Evolutionary conservation across 2,329 filamentous ascomycete species (phyloP).

Genomic region (Phyllosticta ampelicida): DNA sequence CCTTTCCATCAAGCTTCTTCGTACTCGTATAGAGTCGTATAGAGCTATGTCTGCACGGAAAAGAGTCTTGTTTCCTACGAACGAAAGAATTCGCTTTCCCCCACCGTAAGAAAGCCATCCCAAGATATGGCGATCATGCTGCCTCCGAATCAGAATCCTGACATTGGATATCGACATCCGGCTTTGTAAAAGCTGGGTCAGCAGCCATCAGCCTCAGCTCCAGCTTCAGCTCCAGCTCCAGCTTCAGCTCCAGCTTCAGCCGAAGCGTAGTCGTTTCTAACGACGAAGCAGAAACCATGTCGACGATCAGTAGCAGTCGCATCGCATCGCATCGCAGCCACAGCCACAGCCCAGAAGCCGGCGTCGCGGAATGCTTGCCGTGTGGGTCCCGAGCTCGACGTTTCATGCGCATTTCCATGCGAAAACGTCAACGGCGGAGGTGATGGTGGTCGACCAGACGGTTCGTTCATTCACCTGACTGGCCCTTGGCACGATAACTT

Average conservation of each 20-base stretch:
- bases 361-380: neutral
- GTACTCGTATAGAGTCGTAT: neutral
- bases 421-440: neutral
- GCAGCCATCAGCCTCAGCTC: neutral
- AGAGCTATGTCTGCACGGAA: neutral
- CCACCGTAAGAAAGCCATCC: neutral
- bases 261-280: too few relatives aligned
- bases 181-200: neutral
- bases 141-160: neutral
- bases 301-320: neutral
- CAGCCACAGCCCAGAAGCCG: neutral
- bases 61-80: neutral
- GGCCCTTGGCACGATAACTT: neutral
- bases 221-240: neutral
- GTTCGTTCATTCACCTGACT: neutral
- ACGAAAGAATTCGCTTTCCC: neutral
- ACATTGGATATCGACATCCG: neutral
- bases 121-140: neutral
- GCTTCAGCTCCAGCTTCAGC: neutral
- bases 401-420: neutral
- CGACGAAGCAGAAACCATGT: neutral
- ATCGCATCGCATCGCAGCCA: too few relatives aligned
- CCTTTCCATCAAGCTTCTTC: neutral
- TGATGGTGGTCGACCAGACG: neutral
- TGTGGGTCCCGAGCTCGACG: neutral